Evolutionary conservation across 495 filamentous ascomycete genomes (phyloP).

Genomic region (Aspergillus asperescens): DNA sequence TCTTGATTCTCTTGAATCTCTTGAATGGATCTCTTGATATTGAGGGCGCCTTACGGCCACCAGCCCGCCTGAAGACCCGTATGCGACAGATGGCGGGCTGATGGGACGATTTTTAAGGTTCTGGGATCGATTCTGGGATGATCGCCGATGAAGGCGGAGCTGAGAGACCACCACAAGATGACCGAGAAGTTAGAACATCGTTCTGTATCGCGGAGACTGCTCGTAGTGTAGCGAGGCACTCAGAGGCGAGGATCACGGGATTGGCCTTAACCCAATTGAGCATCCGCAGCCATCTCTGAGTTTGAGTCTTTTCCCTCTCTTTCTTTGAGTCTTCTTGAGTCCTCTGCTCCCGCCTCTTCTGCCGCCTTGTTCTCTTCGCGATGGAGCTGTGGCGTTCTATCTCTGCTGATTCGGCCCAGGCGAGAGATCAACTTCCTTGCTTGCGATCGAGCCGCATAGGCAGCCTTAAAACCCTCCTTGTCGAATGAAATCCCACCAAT

Average conservation of each 20-base stretch:
- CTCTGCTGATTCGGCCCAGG: background rate
- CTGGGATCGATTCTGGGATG: background rate
- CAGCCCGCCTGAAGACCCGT: background rate
- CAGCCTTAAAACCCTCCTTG: constrained; percentile 17
- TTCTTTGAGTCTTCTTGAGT: background rate
- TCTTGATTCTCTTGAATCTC: no score
- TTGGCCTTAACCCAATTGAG: background rate
- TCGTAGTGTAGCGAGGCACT: no score
- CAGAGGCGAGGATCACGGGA: constrained; percentile 1
- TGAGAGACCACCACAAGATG: background rate
- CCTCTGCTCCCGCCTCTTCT: background rate
- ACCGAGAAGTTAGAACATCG: no score
- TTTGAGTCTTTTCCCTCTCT: background rate
- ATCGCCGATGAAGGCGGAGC: constrained; percentile 14
- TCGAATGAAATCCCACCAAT: constrained; percentile 10
- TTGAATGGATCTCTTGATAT: background rate
- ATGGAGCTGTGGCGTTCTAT: background rate
- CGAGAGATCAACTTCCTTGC: constrained; percentile 6
- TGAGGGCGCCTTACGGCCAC: background rate
- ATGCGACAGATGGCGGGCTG: constrained; percentile 8
- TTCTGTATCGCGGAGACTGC: no score
- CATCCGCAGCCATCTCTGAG: background rate
- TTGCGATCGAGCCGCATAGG: constrained; percentile 19
- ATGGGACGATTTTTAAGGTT: constrained; percentile 7
- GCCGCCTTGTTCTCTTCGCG: background rate